Percentiles rank a stretch among this genome's conserved stretches.
These are phyloP conservation scores for Aspergillus hancockii DNA, from an alignment of 495 filamentous ascomycete species.

Conservation along the genomic window DNA sequence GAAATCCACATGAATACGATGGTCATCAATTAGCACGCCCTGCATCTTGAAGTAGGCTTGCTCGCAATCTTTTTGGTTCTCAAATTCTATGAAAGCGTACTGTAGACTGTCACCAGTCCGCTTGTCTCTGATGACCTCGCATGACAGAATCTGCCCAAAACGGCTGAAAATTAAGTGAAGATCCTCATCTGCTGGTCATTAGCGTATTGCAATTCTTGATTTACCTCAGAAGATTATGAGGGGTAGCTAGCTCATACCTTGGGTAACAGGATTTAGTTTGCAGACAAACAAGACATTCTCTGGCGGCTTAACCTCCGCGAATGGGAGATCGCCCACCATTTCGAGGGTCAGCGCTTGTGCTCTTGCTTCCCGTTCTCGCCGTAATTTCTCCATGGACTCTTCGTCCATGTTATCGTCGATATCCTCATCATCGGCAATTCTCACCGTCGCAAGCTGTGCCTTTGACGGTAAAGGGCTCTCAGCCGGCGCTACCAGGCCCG, in stretches of 20 bases:
- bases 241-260: conserved; percentile 47
- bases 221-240: background rate
- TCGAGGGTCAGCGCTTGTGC: conserved; percentile 94
- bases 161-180: conserved; percentile 94
- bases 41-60: conserved; percentile 99
- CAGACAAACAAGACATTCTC: conserved; percentile 98
- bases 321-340: conserved; percentile 97
- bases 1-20: conserved; percentile 98
- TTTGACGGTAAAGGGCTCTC: conserved; percentile 79
- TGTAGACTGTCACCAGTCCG: conserved; percentile 93
- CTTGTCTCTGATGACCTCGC: conserved; percentile 94
- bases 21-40: conserved; percentile 91
- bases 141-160: conserved; percentile 92
- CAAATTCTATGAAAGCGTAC: conserved; percentile 98
- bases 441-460: conserved; percentile 84
- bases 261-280: conserved; percentile 96
- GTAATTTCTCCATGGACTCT: conserved; percentile 72
- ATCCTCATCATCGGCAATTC: conserved; percentile 87
- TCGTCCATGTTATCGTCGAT: conserved; percentile 76
- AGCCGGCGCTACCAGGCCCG: conserved; percentile 71
- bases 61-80: conserved; percentile 88
- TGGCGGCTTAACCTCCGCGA: conserved; percentile 95
- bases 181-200: conserved; percentile 69
- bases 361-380: conserved; percentile 87
- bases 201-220: background rate